These are phyloP conservation scores for Psilocybe subaeruginosa DNA, from an alignment of 768 basidiomycete genomes.

Conservation along the genomic window DNA sequence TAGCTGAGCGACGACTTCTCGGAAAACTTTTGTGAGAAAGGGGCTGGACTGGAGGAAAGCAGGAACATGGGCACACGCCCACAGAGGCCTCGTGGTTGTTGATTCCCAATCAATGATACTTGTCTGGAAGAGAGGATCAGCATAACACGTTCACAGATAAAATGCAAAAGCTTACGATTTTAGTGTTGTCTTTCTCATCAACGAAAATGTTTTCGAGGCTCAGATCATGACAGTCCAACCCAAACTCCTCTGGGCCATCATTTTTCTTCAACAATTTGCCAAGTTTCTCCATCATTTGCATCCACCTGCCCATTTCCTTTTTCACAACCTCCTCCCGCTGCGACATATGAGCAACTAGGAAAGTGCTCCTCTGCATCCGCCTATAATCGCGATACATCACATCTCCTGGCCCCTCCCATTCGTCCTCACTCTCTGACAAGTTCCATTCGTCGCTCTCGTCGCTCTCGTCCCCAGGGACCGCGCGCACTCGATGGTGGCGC, in stretches of 20 bases:
- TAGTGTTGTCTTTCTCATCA: conserved; percentile 64
- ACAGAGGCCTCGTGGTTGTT: conserved; percentile 84
- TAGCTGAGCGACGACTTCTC: conserved; percentile 60
- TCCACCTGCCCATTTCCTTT: conserved; percentile 76
- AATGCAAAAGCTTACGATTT: conserved; percentile 57
- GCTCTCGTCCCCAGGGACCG: conserved; percentile 72
- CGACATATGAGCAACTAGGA: conserved; percentile 71
- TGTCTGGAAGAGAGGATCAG: conserved; percentile 49
- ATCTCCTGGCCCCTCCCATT: conserved; percentile 79
- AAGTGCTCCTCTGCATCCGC: conserved; percentile 78
- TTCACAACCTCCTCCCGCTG: conserved; percentile 64
- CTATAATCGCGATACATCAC: conserved; percentile 84
- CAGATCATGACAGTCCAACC: conserved; percentile 84
- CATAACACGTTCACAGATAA: conserved; percentile 2
- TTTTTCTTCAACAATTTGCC: conserved; percentile 30
- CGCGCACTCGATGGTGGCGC: conserved; percentile 67
- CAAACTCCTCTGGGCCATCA: conserved; percentile 61
- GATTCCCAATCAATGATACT: conserved; percentile 93
- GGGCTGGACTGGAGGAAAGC: conserved; percentile 79
- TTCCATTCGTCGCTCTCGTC: conserved; percentile 84
- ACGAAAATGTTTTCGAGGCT: conserved; percentile 88
- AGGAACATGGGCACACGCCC: conserved; percentile 84
- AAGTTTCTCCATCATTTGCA: conserved; percentile 66
- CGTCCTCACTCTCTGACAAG: conserved; percentile 77
- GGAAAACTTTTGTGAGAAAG: conserved; percentile 74